A percentile compares a stretch with the other conserved stretches of the same genome.
Evolutionary conservation across 2,329 filamentous ascomycete genomes (phyloP).

Genomic region (Sporothrix brasiliensis): DNA sequence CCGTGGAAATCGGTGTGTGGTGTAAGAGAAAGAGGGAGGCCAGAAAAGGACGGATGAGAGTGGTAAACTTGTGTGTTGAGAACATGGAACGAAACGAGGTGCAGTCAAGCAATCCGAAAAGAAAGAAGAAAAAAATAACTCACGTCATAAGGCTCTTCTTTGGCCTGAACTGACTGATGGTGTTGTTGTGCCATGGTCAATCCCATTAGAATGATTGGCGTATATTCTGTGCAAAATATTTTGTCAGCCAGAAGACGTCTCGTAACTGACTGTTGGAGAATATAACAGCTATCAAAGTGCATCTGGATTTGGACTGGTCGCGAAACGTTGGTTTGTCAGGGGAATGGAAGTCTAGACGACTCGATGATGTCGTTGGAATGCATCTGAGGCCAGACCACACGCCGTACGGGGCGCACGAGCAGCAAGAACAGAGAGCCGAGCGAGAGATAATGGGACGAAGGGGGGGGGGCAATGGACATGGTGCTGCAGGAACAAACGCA

Average conservation of each 20-base stretch:
- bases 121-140: conserved; percentile 41
- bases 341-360: background rate
- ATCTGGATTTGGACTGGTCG: background rate
- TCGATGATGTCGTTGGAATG: background rate
- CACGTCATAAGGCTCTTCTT: conserved; percentile 51
- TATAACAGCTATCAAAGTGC: background rate
- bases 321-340: background rate
- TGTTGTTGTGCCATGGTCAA: conserved; percentile 53
- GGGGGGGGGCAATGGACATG: background rate
- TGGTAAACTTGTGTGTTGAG: background rate
- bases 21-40: background rate
- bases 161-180: conserved; percentile 50
- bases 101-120: background rate
- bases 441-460: background rate
- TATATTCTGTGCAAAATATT: conserved; percentile 3
- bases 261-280: too few relatives aligned
- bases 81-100: background rate
- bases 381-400: background rate
- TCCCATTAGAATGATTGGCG: conserved; percentile 42
- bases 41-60: background rate
- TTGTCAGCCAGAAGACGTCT: conserved; percentile 22
- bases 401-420: background rate
- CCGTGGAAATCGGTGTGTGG: conserved; percentile 3
- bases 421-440: background rate
- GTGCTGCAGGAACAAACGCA: conserved; percentile 15